phyloP scores from a whole-genome alignment of 345 rosid genomes.

The Lepidium aucheri region DNA sequence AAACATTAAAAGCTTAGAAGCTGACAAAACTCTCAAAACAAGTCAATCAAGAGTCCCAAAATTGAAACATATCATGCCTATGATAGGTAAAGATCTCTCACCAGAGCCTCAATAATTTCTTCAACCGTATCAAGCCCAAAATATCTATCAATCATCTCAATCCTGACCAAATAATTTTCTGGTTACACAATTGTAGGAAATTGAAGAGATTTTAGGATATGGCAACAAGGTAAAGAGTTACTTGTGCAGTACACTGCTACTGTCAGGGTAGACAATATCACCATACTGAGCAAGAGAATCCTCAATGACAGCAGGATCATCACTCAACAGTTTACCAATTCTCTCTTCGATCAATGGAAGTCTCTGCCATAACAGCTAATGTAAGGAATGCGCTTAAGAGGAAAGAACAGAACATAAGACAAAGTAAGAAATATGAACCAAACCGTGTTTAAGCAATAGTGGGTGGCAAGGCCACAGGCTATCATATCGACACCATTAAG shows the following conservation, averaged over 20 bases:
- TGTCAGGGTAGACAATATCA: constrained; percentile 74
- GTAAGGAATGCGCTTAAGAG: constrained; percentile 1
- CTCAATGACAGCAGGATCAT: constrained; percentile 68
- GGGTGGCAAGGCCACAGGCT: constrained; percentile 93
- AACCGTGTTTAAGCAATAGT: constrained; percentile 61
- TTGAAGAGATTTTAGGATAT: neutral
- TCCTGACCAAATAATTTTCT: constrained; percentile 35
- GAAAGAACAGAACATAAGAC: constrained; percentile 1
- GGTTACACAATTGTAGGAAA: neutral
- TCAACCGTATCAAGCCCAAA: constrained; percentile 79
- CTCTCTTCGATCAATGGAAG: constrained; percentile 69
- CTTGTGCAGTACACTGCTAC: constrained; percentile 56
- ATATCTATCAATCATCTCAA: constrained; percentile 69
- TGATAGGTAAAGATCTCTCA: constrained; percentile 29
- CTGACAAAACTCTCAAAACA: neutral
- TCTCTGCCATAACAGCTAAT: constrained; percentile 40
- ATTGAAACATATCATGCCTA: neutral
- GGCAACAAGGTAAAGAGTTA: constrained; percentile 22
- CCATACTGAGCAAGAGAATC: constrained; percentile 79
- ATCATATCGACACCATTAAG: constrained; percentile 87
- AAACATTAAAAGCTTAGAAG: neutral
- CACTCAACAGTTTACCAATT: constrained; percentile 70
- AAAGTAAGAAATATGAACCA: constrained; percentile 17
- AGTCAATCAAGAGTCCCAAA: neutral
- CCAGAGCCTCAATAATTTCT: constrained; percentile 80